Evolutionary conservation across 2,329 filamentous ascomycete genomes (phyloP), one percentile per base, ranked within the genome.

Genomic region (Pseudopithomyces chartarum): DNA sequence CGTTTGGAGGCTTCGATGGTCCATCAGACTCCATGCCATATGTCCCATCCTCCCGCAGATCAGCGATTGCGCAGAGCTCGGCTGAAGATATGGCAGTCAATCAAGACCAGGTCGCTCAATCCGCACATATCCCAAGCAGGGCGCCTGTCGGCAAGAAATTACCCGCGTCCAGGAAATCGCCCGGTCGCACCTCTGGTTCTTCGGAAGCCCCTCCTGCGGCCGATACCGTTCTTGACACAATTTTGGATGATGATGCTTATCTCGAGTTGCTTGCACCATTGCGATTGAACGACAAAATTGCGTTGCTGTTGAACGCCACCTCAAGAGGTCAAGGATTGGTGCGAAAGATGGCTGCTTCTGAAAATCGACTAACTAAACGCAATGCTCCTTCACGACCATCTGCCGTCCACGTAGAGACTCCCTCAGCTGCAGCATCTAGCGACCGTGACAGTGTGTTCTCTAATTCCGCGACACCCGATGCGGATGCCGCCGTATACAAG

Each of bases 1-100:
- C 62, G 1, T 63, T 68, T 13, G 49, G 57, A 23, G 26, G 38
- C 8, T 15, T 36, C 17, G 29, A 34, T 32, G 6, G 17, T 3
- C 5, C 32, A 6, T 10, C 13, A 12, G 15, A 10, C 23, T 32
- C 15, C 19, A n/a, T 17, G 13, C 22, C 52, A 7, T 13, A 1
- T 4, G 34, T 22, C 6, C 22, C 26, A 20, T 12, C n/a, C 5
- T 34, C 38, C 15, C 33, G n/a, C 1, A 36, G 38, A 19, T 8
- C 42, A 6, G 26, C 48, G 8, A 43, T 43, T 22, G 48, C 38
- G 12, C 23, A 51, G 7, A 51, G 22, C 15, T 43, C 38, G 6
- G 23, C 48, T 17, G n/a, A 20, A 11, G 48, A 51, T 10, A 51
- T 22, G 26, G 11, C 33, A 4, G 38, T 51, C 10, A 36, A 33